These are phyloP conservation scores for Melampsora americana DNA, from an alignment of 1,284 basidiomycete genomes.

Conservation along the genomic window DNA sequence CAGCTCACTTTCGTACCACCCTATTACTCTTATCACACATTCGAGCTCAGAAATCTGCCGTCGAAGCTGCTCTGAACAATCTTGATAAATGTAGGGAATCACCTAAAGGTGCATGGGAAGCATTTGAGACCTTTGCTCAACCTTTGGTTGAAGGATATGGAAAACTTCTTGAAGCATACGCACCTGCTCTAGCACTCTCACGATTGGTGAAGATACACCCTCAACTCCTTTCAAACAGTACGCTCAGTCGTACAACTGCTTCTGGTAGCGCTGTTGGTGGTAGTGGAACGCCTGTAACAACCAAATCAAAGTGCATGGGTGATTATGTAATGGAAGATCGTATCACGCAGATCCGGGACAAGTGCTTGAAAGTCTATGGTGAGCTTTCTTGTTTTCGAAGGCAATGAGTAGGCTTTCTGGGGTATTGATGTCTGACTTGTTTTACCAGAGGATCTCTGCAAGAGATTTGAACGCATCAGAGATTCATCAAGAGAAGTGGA, in stretches of 20 bases:
- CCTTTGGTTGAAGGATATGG: constrained; percentile 35
- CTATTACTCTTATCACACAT: constrained; percentile 36
- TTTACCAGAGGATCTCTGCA: constrained; percentile 22
- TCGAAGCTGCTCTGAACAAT: constrained; percentile 38
- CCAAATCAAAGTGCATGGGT: constrained; percentile 65
- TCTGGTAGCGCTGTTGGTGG: not conserved
- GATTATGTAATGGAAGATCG: constrained; percentile 72
- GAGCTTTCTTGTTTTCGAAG: constrained; percentile 49
- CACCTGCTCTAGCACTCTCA: constrained; percentile 23
- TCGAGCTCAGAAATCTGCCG: constrained; percentile 34
- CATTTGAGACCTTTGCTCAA: constrained; percentile 37
- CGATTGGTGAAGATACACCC: constrained; percentile 41
- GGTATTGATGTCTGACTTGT: not conserved
- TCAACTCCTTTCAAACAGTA: constrained; percentile 23
- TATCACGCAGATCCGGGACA: constrained; percentile 73
- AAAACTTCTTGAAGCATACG: constrained; percentile 30
- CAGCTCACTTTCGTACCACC: constrained; percentile 34
- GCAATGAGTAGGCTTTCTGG: not conserved
- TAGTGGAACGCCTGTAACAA: not conserved
- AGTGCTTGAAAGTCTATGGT: constrained; percentile 69
- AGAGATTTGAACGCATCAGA: constrained; percentile 23
- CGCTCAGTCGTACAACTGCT: constrained; percentile 8
- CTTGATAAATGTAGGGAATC: constrained; percentile 42
- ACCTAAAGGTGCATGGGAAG: constrained; percentile 32
- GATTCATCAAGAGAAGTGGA: constrained; percentile 16